Conservation (phyloP, 1,139 yeast species). For the Hanseniaspora uvarum region DNA sequence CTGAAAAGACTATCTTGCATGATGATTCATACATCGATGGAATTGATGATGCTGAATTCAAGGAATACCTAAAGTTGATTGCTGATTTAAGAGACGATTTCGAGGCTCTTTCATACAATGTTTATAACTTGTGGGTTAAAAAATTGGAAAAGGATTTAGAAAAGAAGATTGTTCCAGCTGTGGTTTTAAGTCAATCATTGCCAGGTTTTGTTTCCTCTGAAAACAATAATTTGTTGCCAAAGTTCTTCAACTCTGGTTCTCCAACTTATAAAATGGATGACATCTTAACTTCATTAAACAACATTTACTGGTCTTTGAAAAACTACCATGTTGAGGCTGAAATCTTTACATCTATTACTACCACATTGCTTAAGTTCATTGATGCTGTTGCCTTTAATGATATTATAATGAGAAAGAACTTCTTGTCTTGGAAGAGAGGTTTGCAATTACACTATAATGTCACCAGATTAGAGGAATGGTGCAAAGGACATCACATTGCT, state of each 20-base stretch:
- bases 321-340: constrained; percentile 78
- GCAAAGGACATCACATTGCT: constrained; percentile 84
- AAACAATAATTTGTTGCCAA: constrained; percentile 71
- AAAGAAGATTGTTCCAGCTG: constrained; percentile 87
- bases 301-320: constrained; percentile 88
- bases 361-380: constrained; percentile 74
- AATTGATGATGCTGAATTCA: constrained; percentile 83
- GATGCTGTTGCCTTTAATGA: constrained; percentile 96
- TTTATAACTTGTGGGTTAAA: constrained; percentile 96
- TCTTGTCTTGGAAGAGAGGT: constrained; percentile 96
- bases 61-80: constrained; percentile 79
- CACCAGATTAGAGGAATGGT: constrained; percentile 96
- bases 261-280: constrained; percentile 90
- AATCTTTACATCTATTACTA: constrained; percentile 74
- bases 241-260: constrained; percentile 58
- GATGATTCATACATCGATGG: constrained; percentile 71
- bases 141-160: constrained; percentile 85
- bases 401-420: constrained; percentile 86
- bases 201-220: constrained; percentile 95
- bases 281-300: constrained; percentile 76
- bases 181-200: constrained; percentile 82
- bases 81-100: constrained; percentile 90
- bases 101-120: constrained; percentile 84
- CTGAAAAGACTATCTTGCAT: constrained; percentile 78
- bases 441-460: constrained; percentile 92